Evolutionary conservation across 768 basidiomycete species (phyloP).

Genomic region (Tricholoma terreum): DNA sequence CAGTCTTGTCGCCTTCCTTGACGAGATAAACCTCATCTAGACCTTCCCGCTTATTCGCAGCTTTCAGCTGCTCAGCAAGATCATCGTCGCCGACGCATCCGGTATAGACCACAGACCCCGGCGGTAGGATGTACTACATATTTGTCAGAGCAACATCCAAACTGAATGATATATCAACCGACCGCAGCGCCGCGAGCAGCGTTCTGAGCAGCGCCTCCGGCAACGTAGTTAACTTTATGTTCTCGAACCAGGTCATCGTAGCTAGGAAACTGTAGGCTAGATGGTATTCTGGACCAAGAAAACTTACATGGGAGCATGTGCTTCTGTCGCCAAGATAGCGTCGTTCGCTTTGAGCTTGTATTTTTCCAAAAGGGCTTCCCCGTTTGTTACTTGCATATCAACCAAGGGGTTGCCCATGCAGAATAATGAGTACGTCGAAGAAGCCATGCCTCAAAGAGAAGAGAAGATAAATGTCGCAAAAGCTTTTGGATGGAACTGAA

Average conservation of each 20-base stretch:
- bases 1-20: conserved; percentile 83
- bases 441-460: conserved; percentile 31
- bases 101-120: conserved; percentile 85
- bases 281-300: neutral
- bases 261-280: conserved; percentile 38
- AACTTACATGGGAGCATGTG: conserved; percentile 81
- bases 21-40: conserved; percentile 88
- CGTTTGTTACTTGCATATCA: conserved; percentile 90
- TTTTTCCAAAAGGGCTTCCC: conserved; percentile 81
- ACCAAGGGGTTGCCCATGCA: conserved; percentile 95
- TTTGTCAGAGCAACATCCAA: neutral
- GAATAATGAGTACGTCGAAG: conserved; percentile 63
- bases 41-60: conserved; percentile 90
- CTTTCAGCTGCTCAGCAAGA: conserved; percentile 84
- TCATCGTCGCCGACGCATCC: conserved; percentile 93
- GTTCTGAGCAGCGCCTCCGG: conserved; percentile 97
- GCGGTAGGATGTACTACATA: conserved; percentile 85
- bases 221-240: conserved; percentile 82
- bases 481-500: too few species aligned
- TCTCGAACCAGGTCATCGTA: conserved; percentile 85
- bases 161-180: conserved; percentile 26
- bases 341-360: conserved; percentile 92
- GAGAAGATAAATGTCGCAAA: too few species aligned
- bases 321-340: conserved; percentile 89
- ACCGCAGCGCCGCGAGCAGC: conserved; percentile 95